phyloP scores from a whole-genome alignment of 2,329 filamentous ascomycete genomes.

The Aspergillus fructus region DNA sequence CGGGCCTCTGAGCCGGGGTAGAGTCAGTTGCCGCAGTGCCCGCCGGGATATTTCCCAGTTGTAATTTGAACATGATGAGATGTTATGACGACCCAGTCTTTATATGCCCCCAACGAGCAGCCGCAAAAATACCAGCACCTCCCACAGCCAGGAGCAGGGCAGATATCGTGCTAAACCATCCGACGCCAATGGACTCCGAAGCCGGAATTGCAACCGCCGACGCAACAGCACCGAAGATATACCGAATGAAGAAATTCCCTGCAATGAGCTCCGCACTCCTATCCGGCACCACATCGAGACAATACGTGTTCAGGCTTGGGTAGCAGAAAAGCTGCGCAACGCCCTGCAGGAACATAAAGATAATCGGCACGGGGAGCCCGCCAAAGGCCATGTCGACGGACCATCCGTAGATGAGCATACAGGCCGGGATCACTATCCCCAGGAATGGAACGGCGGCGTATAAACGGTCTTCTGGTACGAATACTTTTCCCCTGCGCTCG shows the following conservation, averaged over 20 bases:
- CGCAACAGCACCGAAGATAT: slow-evolving; percentile 69
- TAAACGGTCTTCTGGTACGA: slow-evolving; percentile 68
- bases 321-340: slow-evolving; percentile 75
- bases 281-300: slow-evolving; percentile 74
- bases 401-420: slow-evolving; percentile 71
- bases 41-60: no score
- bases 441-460: slow-evolving; percentile 59
- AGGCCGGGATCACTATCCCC: slow-evolving; percentile 57
- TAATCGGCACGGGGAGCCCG: slow-evolving; percentile 60
- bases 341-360: slow-evolving; percentile 73
- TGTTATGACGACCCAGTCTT: neutral
- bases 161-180: slow-evolving; percentile 75
- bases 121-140: neutral
- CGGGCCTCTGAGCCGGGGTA: no score
- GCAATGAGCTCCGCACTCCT: slow-evolving; percentile 72
- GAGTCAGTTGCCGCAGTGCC: no score
- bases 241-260: slow-evolving; percentile 76
- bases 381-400: slow-evolving; percentile 55
- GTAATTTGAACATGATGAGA: no score
- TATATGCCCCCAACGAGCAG: neutral
- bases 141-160: slow-evolving; percentile 31
- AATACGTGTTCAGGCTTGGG: slow-evolving; percentile 75
- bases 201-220: slow-evolving; percentile 73
- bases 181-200: slow-evolving; percentile 72
- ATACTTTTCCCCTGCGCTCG: slow-evolving; percentile 53